Conservation (phyloP, 139 green algal species). For the Coelastrella sp. region DNA sequence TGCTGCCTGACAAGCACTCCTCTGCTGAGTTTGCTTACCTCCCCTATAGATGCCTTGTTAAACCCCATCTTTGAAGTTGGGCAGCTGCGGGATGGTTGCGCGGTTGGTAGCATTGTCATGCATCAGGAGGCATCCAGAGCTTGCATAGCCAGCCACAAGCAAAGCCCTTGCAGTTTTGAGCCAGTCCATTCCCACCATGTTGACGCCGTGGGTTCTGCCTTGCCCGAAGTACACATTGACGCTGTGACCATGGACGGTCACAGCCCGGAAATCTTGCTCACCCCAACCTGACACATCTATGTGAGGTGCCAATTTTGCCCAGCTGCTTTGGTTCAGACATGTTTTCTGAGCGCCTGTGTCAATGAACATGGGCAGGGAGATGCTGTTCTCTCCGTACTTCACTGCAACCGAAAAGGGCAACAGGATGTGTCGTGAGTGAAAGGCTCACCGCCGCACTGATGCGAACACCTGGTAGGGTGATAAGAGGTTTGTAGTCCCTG, state of each 20-base stretch:
- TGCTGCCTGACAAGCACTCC: background rate
- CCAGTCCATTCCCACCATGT: background rate
- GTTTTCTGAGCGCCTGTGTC: background rate
- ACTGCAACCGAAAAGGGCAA: background rate
- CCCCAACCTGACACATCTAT: background rate
- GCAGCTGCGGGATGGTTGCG: background rate
- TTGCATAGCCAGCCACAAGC: background rate
- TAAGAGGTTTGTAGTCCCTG: background rate
- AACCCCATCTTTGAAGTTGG: background rate
- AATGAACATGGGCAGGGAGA: background rate
- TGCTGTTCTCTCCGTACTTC: background rate
- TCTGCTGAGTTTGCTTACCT: background rate
- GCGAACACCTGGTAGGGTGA: background rate
- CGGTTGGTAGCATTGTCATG: background rate
- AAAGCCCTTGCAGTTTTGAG: background rate
- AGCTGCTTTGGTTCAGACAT: background rate
- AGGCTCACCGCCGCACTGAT: background rate
- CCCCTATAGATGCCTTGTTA: background rate
- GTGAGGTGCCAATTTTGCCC: background rate
- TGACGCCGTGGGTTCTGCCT: background rate
- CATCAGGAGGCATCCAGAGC: background rate
- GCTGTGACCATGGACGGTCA: background rate
- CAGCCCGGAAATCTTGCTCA: background rate
- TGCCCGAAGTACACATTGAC: background rate
- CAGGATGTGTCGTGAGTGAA: background rate